phyloP scores from a whole-genome alignment of 1,284 basidiomycete species.

The Leccinum griseonigrum region DNA sequence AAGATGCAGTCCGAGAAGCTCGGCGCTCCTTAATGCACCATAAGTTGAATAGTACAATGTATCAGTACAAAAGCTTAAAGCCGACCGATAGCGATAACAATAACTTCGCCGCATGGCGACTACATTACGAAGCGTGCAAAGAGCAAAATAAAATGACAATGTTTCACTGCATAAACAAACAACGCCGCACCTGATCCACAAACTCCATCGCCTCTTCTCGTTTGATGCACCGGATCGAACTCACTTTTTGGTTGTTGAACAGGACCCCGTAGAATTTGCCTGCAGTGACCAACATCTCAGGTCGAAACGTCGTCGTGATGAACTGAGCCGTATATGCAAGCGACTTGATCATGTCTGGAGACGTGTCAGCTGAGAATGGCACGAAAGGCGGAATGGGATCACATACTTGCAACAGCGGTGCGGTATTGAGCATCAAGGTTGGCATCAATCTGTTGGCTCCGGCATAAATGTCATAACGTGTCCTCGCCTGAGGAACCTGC shows the following conservation, averaged over 20 bases:
- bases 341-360: conserved; percentile 88
- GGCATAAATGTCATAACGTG: not conserved
- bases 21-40: not conserved
- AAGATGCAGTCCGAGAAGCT: not conserved
- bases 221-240: conserved; percentile 79
- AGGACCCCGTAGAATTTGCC: conserved; percentile 99
- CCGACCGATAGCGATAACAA: conserved; percentile 18
- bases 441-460: conserved; percentile 76
- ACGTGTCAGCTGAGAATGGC: not conserved
- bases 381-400: not conserved
- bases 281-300: conserved; percentile 93
- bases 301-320: conserved; percentile 97
- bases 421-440: conserved; percentile 98
- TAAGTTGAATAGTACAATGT: not conserved
- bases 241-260: conserved; percentile 95
- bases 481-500: conserved; percentile 6
- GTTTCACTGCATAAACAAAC: conserved; percentile 31
- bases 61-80: not conserved
- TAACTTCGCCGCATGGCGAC: conserved; percentile 2
- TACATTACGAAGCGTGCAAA: not conserved
- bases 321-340: conserved; percentile 89
- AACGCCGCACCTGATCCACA: conserved; percentile 68
- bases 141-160: not conserved
- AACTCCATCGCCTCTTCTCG: conserved; percentile 87
- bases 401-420: conserved; percentile 89